Base-by-base conservation (phyloP, 495 filamentous ascomycete species). In the Astrothelium macrocarpum region DNA sequence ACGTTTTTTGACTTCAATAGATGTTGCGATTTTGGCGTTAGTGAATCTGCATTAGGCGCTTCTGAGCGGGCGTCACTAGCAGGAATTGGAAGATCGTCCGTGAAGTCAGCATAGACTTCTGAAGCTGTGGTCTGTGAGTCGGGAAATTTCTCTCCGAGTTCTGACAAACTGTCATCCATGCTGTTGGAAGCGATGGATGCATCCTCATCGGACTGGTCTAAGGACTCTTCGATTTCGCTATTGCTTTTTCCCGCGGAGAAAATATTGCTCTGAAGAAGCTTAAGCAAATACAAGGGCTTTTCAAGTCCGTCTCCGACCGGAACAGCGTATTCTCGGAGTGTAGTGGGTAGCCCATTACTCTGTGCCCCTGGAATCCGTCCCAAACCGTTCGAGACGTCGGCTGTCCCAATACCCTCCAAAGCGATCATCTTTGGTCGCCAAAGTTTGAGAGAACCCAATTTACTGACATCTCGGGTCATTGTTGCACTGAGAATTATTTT, bases 401-500 rank as follows among this genome's bases (percentile, higher is more conserved):
- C 2, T 45, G 31, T 49, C 60, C 67, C 58, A 23, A 59, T 56
- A 53, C 62, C 64, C 31, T 75, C 70, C 34, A 67, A 59, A 31
- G 18, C 63, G 3, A 97, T 81, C 64, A 97, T 76, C 59, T 81
- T 85, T 14, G 94, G 94, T 64, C 86, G 81, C 1, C 79, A 78
- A 25, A 98, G 80, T 62, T 83, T 88, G 56, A 98, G 72, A 0
- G 80, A 83, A 46, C 85, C 87, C 53, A 98, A 72, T 64, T 91
- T 89, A 20, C 87, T 87, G 39, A 95, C 78, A 72, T 97, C 93
- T 32, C 83, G 80, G 1, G 91, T 96, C 89, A 98, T 95, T 0
- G 95, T 97, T 9, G 94, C 94, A 71, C 90, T 95, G 12, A 97
- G 78, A 39, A 95, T 78, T 26, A 96, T 79, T 72, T 96, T 96